phyloP scores from a whole-genome alignment of 2,329 filamentous ascomycete species.

The Fusarium pilosicola region DNA sequence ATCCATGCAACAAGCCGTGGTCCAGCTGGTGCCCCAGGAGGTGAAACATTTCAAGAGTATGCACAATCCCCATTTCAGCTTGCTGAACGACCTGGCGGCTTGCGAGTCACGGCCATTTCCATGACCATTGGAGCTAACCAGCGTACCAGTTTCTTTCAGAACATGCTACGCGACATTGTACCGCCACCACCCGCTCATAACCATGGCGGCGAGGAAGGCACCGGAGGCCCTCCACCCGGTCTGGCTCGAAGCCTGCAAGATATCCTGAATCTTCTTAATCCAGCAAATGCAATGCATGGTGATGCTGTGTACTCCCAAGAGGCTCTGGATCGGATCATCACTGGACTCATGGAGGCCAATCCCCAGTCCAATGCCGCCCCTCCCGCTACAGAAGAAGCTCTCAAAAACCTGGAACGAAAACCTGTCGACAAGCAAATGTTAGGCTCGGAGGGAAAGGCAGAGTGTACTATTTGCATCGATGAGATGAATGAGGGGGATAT shows the following conservation, averaged over 20 bases:
- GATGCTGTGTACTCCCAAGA: constrained; percentile 93
- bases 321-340: constrained; percentile 87
- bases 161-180: constrained; percentile 54
- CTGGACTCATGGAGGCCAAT: constrained; percentile 87
- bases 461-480: constrained; percentile 97
- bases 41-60: constrained; percentile 62
- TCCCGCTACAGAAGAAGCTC: constrained; percentile 80
- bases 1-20: constrained; percentile 31
- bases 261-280: constrained; percentile 65
- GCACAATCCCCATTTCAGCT: constrained; percentile 38
- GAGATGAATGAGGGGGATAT: constrained; percentile 77
- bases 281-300: constrained; percentile 66
- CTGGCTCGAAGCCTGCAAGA: constrained; percentile 57
- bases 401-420: constrained; percentile 77
- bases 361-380: constrained; percentile 80
- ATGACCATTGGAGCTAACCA: constrained; percentile 47
- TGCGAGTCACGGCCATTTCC: constrained; percentile 33
- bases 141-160: constrained; percentile 56
- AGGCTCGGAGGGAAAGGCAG: constrained; percentile 71
- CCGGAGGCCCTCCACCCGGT: constrained; percentile 29
- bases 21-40: constrained; percentile 29
- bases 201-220: constrained; percentile 35
- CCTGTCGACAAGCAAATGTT: constrained; percentile 77
- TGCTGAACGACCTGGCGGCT: constrained; percentile 19
- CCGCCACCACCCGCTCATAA: constrained; percentile 43